These are phyloP conservation scores for Populus alba DNA, from an alignment of 345 rosid species.

Conservation along the genomic window DNA sequence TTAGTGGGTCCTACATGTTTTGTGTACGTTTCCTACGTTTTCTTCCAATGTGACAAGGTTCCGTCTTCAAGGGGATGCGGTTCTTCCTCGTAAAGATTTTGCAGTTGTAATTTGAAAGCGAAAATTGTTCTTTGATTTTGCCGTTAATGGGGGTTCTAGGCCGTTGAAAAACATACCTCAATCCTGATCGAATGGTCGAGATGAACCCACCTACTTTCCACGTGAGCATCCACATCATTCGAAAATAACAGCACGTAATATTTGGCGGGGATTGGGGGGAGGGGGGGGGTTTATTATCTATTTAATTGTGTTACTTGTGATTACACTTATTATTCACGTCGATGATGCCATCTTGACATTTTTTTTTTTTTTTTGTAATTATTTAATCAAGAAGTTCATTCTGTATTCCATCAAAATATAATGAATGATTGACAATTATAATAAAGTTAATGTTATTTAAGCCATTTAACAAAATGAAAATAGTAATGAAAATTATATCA, in stretches of 20 bases:
- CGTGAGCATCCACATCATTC: conserved; percentile 20
- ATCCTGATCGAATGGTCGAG: conserved; percentile 14
- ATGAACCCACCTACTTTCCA: background rate
- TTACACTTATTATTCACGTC: no score
- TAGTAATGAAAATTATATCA: no score
- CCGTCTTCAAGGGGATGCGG: conserved; percentile 23
- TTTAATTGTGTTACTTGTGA: background rate
- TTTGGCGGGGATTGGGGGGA: conserved; percentile 33
- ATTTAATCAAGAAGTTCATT: no score
- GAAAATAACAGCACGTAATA: conserved; percentile 27
- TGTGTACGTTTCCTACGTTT: background rate
- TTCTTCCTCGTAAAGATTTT: background rate
- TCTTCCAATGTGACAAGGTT: background rate
- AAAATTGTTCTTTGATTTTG: conserved; percentile 33
- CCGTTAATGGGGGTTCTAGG: conserved; percentile 50
- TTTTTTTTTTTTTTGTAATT: no score
- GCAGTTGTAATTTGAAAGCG: conserved; percentile 14
- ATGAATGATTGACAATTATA: no score
- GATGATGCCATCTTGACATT: no score
- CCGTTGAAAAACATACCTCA: conserved; percentile 22
- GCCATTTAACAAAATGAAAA: no score
- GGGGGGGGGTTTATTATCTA: conserved; percentile 10
- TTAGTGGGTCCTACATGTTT: background rate
- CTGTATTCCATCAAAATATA: no score
- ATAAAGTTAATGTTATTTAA: no score